phyloP scores from a whole-genome alignment of 768 basidiomycete genomes.

The Psilocybe cyanescens region DNA sequence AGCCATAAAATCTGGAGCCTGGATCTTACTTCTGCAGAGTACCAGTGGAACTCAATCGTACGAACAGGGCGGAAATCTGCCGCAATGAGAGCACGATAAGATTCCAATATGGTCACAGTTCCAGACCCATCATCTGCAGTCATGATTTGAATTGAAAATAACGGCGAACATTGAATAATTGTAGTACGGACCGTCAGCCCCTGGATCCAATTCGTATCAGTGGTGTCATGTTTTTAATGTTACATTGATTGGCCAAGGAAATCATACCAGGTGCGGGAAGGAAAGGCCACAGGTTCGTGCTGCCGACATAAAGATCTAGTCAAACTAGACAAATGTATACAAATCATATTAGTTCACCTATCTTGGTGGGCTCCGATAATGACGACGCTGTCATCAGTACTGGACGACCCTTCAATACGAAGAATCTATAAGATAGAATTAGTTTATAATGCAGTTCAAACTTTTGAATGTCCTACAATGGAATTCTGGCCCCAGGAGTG shows the following conservation, averaged over 20 bases:
- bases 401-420: slow-evolving; percentile 73
- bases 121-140: slow-evolving; percentile 75
- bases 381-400: slow-evolving; percentile 61
- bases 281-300: slow-evolving; percentile 81
- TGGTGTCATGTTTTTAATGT: slow-evolving; percentile 7
- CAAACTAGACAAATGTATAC: neutral
- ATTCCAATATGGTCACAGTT: slow-evolving; percentile 78
- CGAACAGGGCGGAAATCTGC: slow-evolving; percentile 69
- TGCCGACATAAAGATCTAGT: slow-evolving; percentile 26
- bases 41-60: slow-evolving; percentile 84
- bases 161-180: slow-evolving; percentile 12
- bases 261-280: slow-evolving; percentile 71
- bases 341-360: slow-evolving; percentile 46
- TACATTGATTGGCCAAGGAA: slow-evolving; percentile 6
- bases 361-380: slow-evolving; percentile 85
- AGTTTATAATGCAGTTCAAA: slow-evolving; percentile 5
- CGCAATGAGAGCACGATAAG: slow-evolving; percentile 71
- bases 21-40: slow-evolving; percentile 69
- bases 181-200: slow-evolving; percentile 48
- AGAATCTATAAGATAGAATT: slow-evolving; percentile 55
- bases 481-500: slow-evolving; percentile 89
- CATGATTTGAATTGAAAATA: slow-evolving; percentile 24
- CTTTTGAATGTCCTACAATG: slow-evolving; percentile 48
- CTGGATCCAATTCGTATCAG: slow-evolving; percentile 32
- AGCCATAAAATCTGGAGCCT: slow-evolving; percentile 6